A percentile compares a stretch with the other conserved stretches of the same genome.
Conservation (phyloP, 805 yeast genomes). For the Pichia heedii region DNA sequence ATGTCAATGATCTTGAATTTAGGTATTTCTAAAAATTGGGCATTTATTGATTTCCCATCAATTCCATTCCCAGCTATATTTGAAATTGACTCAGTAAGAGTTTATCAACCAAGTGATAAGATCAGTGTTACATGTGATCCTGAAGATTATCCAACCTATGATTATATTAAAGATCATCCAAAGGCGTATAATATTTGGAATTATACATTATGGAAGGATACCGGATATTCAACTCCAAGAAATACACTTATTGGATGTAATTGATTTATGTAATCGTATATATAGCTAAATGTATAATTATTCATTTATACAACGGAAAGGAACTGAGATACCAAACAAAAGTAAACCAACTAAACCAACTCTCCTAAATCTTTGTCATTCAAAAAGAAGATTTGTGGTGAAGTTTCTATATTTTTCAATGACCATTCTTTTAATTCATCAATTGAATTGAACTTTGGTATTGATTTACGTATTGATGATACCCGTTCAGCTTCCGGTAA, state of each 20-base stretch:
- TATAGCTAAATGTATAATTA: background rate
- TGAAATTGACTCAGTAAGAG: conserved; percentile 76
- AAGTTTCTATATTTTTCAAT: background rate
- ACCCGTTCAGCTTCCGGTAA: background rate
- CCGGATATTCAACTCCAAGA: conserved; percentile 67
- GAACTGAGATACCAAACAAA: background rate
- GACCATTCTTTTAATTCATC: background rate
- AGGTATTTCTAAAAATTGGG: conserved; percentile 91
- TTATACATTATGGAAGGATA: conserved; percentile 61
- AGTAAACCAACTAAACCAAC: too few species aligned
- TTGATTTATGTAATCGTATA: too few species aligned
- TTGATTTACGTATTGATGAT: background rate
- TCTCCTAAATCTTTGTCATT: background rate
- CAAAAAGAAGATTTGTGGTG: background rate
- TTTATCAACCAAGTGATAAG: conserved; percentile 75
- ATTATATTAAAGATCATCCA: conserved; percentile 65
- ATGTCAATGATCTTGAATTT: conserved; percentile 82
- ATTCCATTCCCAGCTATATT: conserved; percentile 69
- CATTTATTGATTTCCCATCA: conserved; percentile 83
- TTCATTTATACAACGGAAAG: background rate
- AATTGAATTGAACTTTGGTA: background rate
- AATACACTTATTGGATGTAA: conserved; percentile 44
- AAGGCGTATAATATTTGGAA: conserved; percentile 64
- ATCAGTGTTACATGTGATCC: conserved; percentile 79
- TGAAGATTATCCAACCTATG: conserved; percentile 69